Percentiles rank a stretch among this genome's conserved stretches.
phyloP scores from a whole-genome alignment of 805 yeast species.

The Metschnikowia drakensbergensis region DNA sequence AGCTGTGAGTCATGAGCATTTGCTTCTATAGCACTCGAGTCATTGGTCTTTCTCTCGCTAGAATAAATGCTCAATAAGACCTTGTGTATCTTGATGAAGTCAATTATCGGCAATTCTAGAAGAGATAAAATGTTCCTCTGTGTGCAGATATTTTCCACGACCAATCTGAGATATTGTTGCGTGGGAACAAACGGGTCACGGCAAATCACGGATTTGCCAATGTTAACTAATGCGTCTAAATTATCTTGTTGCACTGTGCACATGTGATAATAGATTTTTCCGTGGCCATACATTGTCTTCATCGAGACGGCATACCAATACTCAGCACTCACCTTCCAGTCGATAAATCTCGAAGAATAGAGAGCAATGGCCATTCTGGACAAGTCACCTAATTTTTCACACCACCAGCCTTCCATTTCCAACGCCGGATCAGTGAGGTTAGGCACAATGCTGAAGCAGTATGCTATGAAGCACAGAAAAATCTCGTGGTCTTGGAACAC shows the following conservation, averaged over 20 bases:
- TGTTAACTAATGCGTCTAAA: conserved; percentile 71
- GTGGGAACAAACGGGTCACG: conserved; percentile 84
- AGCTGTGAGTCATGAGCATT: conserved; percentile 42
- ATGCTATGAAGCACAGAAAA: conserved; percentile 68
- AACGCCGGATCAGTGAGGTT: conserved; percentile 51
- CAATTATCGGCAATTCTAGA: conserved; percentile 57
- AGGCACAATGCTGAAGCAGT: conserved; percentile 60
- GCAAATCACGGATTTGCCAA: conserved; percentile 75
- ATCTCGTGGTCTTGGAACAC: conserved; percentile 75
- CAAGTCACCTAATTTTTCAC: conserved; percentile 80
- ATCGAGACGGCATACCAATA: conserved; percentile 77
- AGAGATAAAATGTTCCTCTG: conserved; percentile 56
- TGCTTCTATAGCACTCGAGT: conserved; percentile 5
- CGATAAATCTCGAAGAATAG: conserved; percentile 73
- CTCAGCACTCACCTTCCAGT: conserved; percentile 81
- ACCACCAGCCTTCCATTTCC: conserved; percentile 72
- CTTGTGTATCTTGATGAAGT: conserved; percentile 63
- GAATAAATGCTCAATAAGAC: conserved; percentile 53
- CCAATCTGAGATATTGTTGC: conserved; percentile 69
- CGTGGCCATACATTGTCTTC: conserved; percentile 75
- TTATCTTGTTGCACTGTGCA: conserved; percentile 80
- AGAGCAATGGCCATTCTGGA: conserved; percentile 86
- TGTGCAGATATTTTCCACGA: conserved; percentile 74
- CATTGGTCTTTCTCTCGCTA: conserved; percentile 6
- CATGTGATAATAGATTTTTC: conserved; percentile 82